phyloP scores from a whole-genome alignment of 2,329 filamentous ascomycete species.

The Diaporthe caulivora region DNA sequence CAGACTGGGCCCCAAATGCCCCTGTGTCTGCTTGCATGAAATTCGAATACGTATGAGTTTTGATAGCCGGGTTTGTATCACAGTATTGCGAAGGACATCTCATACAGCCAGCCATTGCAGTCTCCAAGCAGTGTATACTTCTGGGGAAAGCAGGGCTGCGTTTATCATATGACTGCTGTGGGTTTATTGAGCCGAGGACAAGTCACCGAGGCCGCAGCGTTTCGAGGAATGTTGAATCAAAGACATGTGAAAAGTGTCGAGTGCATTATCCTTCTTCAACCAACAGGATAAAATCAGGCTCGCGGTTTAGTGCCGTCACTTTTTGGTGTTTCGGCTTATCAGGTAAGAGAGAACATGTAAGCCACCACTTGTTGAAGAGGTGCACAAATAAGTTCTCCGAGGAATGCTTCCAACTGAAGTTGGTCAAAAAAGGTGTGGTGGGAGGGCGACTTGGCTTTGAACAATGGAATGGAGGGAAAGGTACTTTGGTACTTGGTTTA shows the following conservation, averaged over 20 bases:
- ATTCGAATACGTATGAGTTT: too few relatives aligned
- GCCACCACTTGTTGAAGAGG: background rate
- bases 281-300: background rate
- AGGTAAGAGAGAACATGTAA: background rate
- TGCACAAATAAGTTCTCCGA: background rate
- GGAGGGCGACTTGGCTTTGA: background rate
- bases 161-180: background rate
- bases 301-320: too few relatives aligned
- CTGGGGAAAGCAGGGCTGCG: background rate
- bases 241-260: background rate
- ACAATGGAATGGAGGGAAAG: background rate
- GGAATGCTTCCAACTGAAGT: background rate
- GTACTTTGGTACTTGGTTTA: constrained; percentile 12
- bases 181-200: background rate
- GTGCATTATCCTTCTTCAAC: too few relatives aligned
- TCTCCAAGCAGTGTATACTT: background rate
- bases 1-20: background rate
- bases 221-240: background rate
- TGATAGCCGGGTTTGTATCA: background rate
- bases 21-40: background rate
- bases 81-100: background rate
- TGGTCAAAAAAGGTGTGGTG: background rate
- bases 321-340: too few relatives aligned
- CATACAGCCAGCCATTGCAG: background rate
- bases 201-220: background rate